Evolutionary conservation across 129 eudicot species (phyloP), one percentile per base, ranked within the genome.

Genomic region (Heracleum sosnowskyi): DNA sequence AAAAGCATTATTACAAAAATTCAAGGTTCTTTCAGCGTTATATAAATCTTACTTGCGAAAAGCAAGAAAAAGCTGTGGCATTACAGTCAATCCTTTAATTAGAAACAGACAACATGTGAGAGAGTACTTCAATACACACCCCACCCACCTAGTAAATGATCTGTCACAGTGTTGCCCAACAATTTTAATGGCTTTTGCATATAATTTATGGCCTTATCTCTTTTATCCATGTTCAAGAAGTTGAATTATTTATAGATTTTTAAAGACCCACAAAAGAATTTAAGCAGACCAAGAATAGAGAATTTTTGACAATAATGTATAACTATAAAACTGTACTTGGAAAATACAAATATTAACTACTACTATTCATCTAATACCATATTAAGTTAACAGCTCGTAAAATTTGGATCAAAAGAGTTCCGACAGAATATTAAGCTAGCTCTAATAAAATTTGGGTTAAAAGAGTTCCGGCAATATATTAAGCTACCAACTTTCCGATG

Each of bases 81-180:
- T 24, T 35, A 53, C 70, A 41, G 73, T 77, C 55, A 57, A 60
- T 28, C 69, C 40, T 60, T 57, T 22, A 60, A 77, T 77, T 77
- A 35, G 55, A 57, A 70, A 63, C 72, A 39, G 53, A 77, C 39
- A 34, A 77, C 69, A 77, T 63, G 72, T 39, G 79, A 76, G 24
- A 57, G 16, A 40, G 11, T 35, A 47, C 72, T 39, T 17, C 12
- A 40, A 18, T 29, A 26, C 22, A 15, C 37, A 36, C 62, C 12
- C 42, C 66, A 57, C 66, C 33, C 66, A 57, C 33, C 71, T 64
- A 31, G 71, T 64, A 64, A 64, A 64, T 64, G 71, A 64, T 64
- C 71, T 64, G 71, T 64, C 71, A 64, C 36, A 34, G 29, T 22
- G 63, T 7, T 53, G 63, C 33, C 66, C 39, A 64, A 15, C 71